Percentiles rank a stretch among this genome's conserved stretches.
phyloP scores from a whole-genome alignment of 495 filamentous ascomycete species.

The Terfezia claveryi region DNA sequence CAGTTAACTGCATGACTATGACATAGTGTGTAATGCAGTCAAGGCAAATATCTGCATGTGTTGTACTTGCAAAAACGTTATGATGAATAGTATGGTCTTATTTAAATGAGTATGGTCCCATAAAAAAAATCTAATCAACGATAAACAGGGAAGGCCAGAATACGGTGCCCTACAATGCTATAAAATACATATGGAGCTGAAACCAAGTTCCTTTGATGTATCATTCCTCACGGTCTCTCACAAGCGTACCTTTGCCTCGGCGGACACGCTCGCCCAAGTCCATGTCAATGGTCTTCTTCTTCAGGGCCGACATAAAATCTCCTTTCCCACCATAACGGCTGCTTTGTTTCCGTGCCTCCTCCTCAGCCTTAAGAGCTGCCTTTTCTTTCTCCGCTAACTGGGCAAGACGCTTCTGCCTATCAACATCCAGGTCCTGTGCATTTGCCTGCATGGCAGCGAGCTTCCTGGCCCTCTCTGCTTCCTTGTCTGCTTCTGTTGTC shows the following conservation, averaged over 20 bases:
- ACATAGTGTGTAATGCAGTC: too few relatives aligned
- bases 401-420: constrained; percentile 48
- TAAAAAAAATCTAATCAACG: too few relatives aligned
- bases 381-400: constrained; percentile 44
- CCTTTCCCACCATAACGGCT: constrained; percentile 39
- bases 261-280: constrained; percentile 34
- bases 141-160: too few relatives aligned
- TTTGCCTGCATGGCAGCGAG: constrained; percentile 75
- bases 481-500: constrained; percentile 15
- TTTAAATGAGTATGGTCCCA: too few relatives aligned
- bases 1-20: too few relatives aligned
- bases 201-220: neutral
- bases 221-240: constrained; percentile 6
- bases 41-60: too few relatives aligned
- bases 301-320: constrained; percentile 36
- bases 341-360: constrained; percentile 31
- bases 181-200: too few relatives aligned
- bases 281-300: constrained; percentile 35
- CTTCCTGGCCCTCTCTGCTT: constrained; percentile 39
- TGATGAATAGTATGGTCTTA: too few relatives aligned
- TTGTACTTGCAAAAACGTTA: too few relatives aligned
- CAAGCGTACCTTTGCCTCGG: constrained; percentile 28
- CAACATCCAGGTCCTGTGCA: constrained; percentile 53
- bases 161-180: too few relatives aligned
- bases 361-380: constrained; percentile 39